These are phyloP conservation scores for Draba incana DNA, from an alignment of 345 rosid genomes.

Conservation along the genomic window DNA sequence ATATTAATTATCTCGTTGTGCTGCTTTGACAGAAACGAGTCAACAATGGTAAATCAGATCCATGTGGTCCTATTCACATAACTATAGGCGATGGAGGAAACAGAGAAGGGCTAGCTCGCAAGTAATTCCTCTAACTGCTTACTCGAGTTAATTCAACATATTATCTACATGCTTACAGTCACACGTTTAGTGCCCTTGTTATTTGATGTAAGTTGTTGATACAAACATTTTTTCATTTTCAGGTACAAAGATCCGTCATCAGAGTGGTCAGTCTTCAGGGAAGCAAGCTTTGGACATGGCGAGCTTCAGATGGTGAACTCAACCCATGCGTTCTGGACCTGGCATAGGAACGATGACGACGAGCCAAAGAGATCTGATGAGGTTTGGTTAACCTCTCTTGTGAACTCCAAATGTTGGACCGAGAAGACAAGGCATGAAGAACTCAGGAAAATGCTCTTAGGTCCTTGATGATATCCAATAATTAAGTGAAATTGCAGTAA, in stretches of 20 bases:
- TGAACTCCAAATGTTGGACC: slow-evolving; percentile 59
- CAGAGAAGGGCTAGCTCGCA: slow-evolving; percentile 83
- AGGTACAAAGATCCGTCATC: slow-evolving; percentile 75
- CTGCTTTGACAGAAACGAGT: slow-evolving; percentile 64
- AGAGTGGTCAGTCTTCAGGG: slow-evolving; percentile 91
- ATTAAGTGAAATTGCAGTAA: slow-evolving; percentile 19
- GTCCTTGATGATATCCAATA: slow-evolving; percentile 38
- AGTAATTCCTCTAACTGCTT: slow-evolving; percentile 46
- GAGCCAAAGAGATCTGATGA: slow-evolving; percentile 84
- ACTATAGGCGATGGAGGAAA: slow-evolving; percentile 97
- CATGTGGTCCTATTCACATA: slow-evolving; percentile 80
- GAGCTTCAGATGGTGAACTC: slow-evolving; percentile 78
- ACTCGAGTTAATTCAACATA: slow-evolving; percentile 13
- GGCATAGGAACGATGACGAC: slow-evolving; percentile 98
- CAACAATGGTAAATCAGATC: slow-evolving; percentile 62
- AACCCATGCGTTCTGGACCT: slow-evolving; percentile 87
- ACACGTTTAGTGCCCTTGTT: background rate
- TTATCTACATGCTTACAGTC: slow-evolving; percentile 8
- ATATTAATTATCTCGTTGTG: slow-evolving; percentile 22
- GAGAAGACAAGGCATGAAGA: slow-evolving; percentile 47
- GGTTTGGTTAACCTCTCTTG: slow-evolving; percentile 81
- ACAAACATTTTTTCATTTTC: slow-evolving; percentile 14
- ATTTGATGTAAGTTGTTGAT: slow-evolving; percentile 15
- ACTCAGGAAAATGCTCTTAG: slow-evolving; percentile 56
- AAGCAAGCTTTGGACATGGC: slow-evolving; percentile 98